Conservation (phyloP, 805 yeast genomes). For the Teunomyces lycoperdinae region DNA sequence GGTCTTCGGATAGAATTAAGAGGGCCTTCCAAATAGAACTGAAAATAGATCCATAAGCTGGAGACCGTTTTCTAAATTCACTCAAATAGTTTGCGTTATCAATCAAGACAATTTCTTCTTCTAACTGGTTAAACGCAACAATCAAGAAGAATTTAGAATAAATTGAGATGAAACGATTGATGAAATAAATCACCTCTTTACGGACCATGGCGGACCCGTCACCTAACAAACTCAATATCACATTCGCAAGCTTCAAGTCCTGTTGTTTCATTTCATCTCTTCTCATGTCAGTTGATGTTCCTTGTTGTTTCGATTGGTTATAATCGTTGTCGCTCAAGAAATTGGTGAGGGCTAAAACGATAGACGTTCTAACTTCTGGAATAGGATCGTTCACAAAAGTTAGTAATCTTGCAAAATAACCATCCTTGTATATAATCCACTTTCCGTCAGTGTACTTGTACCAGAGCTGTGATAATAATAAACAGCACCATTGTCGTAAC, state of each 20-base stretch:
- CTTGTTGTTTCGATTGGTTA: conserved; percentile 10
- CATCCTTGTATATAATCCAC: conserved; percentile 64
- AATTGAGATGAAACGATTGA: conserved; percentile 68
- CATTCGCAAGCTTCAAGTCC: conserved; percentile 67
- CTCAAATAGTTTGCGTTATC: conserved; percentile 62
- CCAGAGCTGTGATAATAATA: conserved; percentile 77
- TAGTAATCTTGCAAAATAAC: conserved; percentile 54
- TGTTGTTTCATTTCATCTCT: conserved; percentile 56
- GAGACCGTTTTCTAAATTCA: conserved; percentile 61
- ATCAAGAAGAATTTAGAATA: conserved; percentile 76
- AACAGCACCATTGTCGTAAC: conserved; percentile 87
- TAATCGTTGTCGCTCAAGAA: conserved; percentile 53
- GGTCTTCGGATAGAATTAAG: conserved; percentile 79
- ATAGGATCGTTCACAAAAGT: conserved; percentile 78
- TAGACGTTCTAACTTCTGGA: conserved; percentile 91
- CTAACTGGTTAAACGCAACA: conserved; percentile 80
- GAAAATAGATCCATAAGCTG: conserved; percentile 85
- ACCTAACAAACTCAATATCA: conserved; percentile 63
- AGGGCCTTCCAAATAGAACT: conserved; percentile 86
- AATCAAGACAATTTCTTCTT: conserved; percentile 68
- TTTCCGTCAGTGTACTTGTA: conserved; percentile 70
- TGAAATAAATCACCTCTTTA: conserved; percentile 74
- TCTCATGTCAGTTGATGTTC: conserved; percentile 28
- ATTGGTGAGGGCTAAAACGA: conserved; percentile 67
- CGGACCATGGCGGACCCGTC: conserved; percentile 92